Conservation (phyloP, 345 rosid genomes). For the Salix koriyanagi region DNA sequence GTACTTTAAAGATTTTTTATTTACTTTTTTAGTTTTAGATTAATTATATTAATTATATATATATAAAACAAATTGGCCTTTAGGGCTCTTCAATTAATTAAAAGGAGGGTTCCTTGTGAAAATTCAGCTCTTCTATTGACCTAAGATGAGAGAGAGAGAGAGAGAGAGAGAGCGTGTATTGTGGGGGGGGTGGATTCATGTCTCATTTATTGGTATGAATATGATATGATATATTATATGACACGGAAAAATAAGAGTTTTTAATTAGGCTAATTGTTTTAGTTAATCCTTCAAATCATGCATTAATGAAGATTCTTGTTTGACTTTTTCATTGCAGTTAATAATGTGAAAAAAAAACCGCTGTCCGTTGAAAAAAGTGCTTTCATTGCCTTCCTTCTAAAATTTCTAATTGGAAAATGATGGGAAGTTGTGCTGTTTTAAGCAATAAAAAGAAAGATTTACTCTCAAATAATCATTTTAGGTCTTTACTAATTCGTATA, state of each 20-base stretch:
- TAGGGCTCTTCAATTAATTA: too few relatives aligned
- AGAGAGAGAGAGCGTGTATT: not conserved
- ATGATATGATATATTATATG: not conserved
- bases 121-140: constrained; percentile 15
- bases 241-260: not conserved
- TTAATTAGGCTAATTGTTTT: not conserved
- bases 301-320: not conserved
- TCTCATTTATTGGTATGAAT: not conserved
- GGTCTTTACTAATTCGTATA: too few relatives aligned
- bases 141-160: not conserved
- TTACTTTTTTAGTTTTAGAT: too few relatives aligned
- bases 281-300: not conserved
- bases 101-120: not conserved
- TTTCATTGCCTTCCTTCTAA: not conserved
- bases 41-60: too few relatives aligned
- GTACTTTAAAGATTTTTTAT: too few relatives aligned
- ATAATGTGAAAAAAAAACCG: not conserved
- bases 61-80: too few relatives aligned
- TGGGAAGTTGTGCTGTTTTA: not conserved
- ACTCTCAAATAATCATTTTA: not conserved
- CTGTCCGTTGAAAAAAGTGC: not conserved
- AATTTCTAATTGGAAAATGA: not conserved
- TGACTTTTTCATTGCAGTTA: not conserved
- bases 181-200: constrained; percentile 1
- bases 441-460: too few relatives aligned